Evolutionary conservation across 1,139 yeast genomes (phyloP), one percentile per base, ranked within the genome.

Genomic region (Diutina mesorugosa): DNA sequence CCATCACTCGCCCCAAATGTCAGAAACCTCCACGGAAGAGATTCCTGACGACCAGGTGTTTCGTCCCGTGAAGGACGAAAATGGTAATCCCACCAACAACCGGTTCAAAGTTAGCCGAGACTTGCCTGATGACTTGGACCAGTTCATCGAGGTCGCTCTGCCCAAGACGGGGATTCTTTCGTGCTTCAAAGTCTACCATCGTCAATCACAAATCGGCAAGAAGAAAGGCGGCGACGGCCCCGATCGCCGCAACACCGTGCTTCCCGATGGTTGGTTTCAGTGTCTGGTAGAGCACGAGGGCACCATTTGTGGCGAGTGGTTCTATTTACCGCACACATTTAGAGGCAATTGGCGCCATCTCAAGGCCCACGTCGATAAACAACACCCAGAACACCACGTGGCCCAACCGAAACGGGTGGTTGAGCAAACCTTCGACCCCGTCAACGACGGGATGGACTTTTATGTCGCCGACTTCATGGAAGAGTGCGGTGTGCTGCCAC

Each of bases 201-300:
- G 50, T 6, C 28, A 21, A 26, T 47, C 30, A 8, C 50, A 47
- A 47, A 47, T 47, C 14, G 28, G 28, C 14, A 47, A 47, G 50
- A 47, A 47, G n/a, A 47, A 47, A 12, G 50, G 50, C 8, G 50
- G 50, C n/a, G 50, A 47, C n/a, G 50, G 50, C 10, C 50, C 50
- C 28, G 50, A 47, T 21, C 50, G 50, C 16, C 50, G 50, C 28
- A 47, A 47, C 28, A 47, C 50, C 14, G 50, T 47, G 10, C 50
- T 47, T 18, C 50, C 50, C 14, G 50, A 47, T 47, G 50, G 50
- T 1, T 47, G 50, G 50, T 47, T 47, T 30, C 50, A 47, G 14
- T 47, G 50, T 21, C 28, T 21, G 30, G 28, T 47, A 7, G 47
- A 45, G 8, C 50, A 26, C 7, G 30, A 18, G 8, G 41, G 41